Conservation (phyloP, 345 rosid species). For the Odontarrhena argentea region DNA sequence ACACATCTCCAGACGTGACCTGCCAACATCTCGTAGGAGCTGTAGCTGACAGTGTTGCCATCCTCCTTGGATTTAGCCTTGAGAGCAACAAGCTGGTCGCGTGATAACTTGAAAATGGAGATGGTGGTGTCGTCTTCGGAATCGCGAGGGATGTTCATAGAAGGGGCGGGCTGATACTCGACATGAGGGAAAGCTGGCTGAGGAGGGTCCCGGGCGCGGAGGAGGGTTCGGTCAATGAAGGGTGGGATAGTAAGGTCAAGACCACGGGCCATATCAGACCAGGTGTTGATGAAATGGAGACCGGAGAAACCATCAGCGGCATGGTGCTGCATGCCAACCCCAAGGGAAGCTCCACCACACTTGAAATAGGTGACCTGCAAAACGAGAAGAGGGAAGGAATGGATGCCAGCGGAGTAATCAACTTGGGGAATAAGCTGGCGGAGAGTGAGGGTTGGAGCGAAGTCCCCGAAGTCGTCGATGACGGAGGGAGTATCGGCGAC, state of each 20-base stretch:
- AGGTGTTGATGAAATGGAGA: slow-evolving; percentile 86
- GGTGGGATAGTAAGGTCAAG: slow-evolving; percentile 69
- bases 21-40: slow-evolving; percentile 89
- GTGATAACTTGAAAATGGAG: slow-evolving; percentile 70
- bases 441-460: slow-evolving; percentile 81
- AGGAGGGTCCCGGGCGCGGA: slow-evolving; percentile 90
- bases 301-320: slow-evolving; percentile 95
- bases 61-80: slow-evolving; percentile 80
- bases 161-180: slow-evolving; percentile 87
- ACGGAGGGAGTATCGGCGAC: slow-evolving; percentile 69
- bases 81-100: slow-evolving; percentile 66
- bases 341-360: slow-evolving; percentile 96
- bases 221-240: slow-evolving; percentile 80
- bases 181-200: slow-evolving; percentile 69
- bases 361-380: slow-evolving; percentile 93
- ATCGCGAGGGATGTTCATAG: slow-evolving; percentile 50
- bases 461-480: slow-evolving; percentile 83
- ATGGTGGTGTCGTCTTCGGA: slow-evolving; percentile 51
- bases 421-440: slow-evolving; percentile 84
- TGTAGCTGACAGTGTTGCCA: slow-evolving; percentile 68
- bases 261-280: slow-evolving; percentile 97
- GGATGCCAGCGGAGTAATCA: slow-evolving; percentile 79
- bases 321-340: slow-evolving; percentile 97
- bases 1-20: slow-evolving; percentile 91
- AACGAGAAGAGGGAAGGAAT: slow-evolving; percentile 76